phyloP scores from a whole-genome alignment of 495 filamentous ascomycete species.

The Neurospora tetraspora region DNA sequence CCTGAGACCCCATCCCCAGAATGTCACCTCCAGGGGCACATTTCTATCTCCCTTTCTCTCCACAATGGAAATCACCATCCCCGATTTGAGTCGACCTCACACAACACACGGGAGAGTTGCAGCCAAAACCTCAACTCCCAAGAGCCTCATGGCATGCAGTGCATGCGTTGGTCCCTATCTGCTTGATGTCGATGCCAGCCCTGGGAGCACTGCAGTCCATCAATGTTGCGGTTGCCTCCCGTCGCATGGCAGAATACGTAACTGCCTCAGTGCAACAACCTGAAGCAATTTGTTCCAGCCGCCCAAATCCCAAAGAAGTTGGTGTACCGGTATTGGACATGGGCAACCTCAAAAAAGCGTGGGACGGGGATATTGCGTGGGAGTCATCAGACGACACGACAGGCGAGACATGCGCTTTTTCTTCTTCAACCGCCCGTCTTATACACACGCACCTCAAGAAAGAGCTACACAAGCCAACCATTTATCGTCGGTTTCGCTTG shows the following conservation, averaged over 20 bases:
- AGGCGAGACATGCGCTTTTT: neutral
- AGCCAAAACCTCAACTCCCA: neutral
- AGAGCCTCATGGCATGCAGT: neutral
- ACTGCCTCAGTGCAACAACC: neutral
- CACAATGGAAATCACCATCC: neutral
- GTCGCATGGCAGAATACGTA: neutral
- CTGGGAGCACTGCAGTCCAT: neutral
- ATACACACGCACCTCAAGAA: neutral
- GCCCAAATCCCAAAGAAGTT: neutral
- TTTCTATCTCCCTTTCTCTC: neutral
- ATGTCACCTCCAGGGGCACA: neutral
- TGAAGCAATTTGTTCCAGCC: neutral
- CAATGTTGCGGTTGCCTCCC: neutral
- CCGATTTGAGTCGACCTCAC: neutral
- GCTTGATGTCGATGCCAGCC: neutral
- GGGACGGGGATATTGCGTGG: neutral
- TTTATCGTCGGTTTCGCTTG: neutral
- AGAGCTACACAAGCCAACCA: neutral
- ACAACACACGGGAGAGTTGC: neutral
- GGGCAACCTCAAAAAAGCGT: neutral
- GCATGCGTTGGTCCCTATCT: neutral
- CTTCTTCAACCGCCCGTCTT: neutral
- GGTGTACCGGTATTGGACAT: neutral
- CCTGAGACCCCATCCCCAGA: neutral
- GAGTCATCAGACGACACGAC: neutral